Conservation (phyloP, 441 rosid species). For the Croton setiger region DNA sequence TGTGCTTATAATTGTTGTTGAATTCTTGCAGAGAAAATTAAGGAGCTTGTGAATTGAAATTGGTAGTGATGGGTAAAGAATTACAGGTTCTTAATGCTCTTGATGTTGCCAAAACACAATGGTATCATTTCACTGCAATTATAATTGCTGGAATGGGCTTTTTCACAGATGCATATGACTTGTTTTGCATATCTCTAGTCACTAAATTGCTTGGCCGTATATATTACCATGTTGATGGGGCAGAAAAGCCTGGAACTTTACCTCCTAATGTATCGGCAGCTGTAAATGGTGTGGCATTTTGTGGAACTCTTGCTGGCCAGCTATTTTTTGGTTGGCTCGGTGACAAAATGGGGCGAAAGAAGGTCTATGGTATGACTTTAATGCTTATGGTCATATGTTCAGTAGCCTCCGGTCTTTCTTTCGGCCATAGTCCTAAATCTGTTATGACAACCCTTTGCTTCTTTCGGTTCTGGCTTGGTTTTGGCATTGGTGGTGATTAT, state of each 20-base stretch:
- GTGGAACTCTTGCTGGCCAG: slow-evolving; percentile 71
- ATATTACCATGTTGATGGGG: slow-evolving; percentile 62
- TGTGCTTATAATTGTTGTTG: not conserved
- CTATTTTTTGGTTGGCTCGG: slow-evolving; percentile 95
- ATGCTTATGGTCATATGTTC: slow-evolving; percentile 68
- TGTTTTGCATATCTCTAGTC: slow-evolving; percentile 76
- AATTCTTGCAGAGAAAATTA: slow-evolving; percentile 8
- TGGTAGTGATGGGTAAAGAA: slow-evolving; percentile 39
- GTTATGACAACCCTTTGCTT: slow-evolving; percentile 72
- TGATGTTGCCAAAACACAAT: slow-evolving; percentile 81
- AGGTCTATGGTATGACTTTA: slow-evolving; percentile 73
- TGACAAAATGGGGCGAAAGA: slow-evolving; percentile 72
- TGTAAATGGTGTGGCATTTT: slow-evolving; percentile 75
- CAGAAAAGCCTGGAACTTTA: slow-evolving; percentile 58
- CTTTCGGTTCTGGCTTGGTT: slow-evolving; percentile 92
- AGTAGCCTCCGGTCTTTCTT: slow-evolving; percentile 63
- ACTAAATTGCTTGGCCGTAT: slow-evolving; percentile 78
- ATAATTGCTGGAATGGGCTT: slow-evolving; percentile 85
- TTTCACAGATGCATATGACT: slow-evolving; percentile 83
- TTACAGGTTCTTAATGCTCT: slow-evolving; percentile 67
- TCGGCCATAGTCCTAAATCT: slow-evolving; percentile 44
- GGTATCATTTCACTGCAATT: slow-evolving; percentile 81
- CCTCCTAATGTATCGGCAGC: slow-evolving; percentile 80
- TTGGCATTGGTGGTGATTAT: slow-evolving; percentile 86
- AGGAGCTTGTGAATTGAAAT: not conserved